A percentile compares a stretch with the other conserved stretches of the same genome.
Evolutionary conservation across 2,329 filamentous ascomycete species (phyloP).

Genomic region (Talaromyces funiculosus): DNA sequence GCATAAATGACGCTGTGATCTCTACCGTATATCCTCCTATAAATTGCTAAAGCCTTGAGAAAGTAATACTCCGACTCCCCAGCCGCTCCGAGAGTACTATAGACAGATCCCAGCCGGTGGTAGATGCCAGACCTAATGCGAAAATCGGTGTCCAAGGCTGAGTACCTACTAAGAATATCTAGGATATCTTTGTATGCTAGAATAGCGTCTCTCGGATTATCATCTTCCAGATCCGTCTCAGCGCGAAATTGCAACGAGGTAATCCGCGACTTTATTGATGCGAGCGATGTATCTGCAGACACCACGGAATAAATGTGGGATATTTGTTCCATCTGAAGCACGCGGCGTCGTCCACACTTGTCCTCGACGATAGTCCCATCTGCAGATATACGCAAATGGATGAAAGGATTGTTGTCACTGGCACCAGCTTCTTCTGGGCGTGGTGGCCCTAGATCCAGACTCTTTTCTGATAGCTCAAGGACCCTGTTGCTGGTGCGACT

Average conservation of each 20-base stretch:
- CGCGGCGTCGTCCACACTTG: slow-evolving; percentile 24
- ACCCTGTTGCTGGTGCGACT: slow-evolving; percentile 7
- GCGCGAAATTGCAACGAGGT: slow-evolving; percentile 19
- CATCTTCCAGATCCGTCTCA: slow-evolving; percentile 21
- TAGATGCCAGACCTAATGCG: slow-evolving; percentile 22
- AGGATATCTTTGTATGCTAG: slow-evolving; percentile 23
- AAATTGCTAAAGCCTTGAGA: slow-evolving; percentile 24
- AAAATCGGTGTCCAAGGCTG: slow-evolving; percentile 22
- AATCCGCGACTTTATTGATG: slow-evolving; percentile 19
- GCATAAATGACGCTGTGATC: slow-evolving; percentile 25
- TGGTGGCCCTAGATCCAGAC: background rate
- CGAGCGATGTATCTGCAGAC: slow-evolving; percentile 20
- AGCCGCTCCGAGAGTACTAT: slow-evolving; percentile 21
- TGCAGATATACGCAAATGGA: slow-evolving; percentile 24
- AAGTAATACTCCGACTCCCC: slow-evolving; percentile 26
- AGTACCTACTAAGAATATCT: slow-evolving; percentile 19
- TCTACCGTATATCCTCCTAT: slow-evolving; percentile 25
- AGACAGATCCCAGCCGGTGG: slow-evolving; percentile 24
- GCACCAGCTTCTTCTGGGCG: background rate
- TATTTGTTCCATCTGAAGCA: slow-evolving; percentile 28
- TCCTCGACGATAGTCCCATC: slow-evolving; percentile 26
- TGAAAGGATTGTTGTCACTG: slow-evolving; percentile 13
- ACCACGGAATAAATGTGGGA: slow-evolving; percentile 26
- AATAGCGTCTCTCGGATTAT: slow-evolving; percentile 20
- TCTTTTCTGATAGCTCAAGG: slow-evolving; percentile 13